phyloP scores from a whole-genome alignment of 129 eudicot genomes.

The Tanacetum coccineum region DNA sequence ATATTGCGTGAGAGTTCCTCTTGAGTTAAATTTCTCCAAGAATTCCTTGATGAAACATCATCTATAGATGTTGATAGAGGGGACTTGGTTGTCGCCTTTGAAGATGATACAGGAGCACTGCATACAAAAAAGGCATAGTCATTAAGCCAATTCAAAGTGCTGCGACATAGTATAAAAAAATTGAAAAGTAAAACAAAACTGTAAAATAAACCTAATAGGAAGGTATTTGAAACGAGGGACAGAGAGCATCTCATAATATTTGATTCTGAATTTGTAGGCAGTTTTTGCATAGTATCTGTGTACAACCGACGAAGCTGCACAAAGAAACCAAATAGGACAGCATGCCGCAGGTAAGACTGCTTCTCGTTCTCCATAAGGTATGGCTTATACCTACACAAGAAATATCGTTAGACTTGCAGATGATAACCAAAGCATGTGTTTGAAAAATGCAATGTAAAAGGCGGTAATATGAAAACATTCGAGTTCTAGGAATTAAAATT shows the following conservation, averaged over 20 bases:
- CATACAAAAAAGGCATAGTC: neutral
- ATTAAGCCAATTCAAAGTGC: constrained; percentile 18
- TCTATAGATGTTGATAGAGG: constrained; percentile 58
- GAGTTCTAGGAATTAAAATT: neutral
- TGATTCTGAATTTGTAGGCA: constrained; percentile 82
- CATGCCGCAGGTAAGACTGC: constrained; percentile 82
- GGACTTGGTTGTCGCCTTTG: constrained; percentile 58
- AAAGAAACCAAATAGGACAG: constrained; percentile 92
- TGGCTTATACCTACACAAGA: constrained; percentile 72
- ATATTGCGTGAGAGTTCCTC: constrained; percentile 57
- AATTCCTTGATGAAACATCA: constrained; percentile 64
- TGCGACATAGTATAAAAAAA: neutral
- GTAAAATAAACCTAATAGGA: constrained; percentile 73
- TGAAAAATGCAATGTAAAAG: neutral
- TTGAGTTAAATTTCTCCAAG: constrained; percentile 66
- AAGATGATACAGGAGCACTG: constrained; percentile 82
- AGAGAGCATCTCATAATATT: constrained; percentile 88
- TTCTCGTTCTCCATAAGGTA: constrained; percentile 97
- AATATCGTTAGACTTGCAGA: constrained; percentile 1
- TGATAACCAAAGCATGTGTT: constrained; percentile 1
- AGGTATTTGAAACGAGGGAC: constrained; percentile 96
- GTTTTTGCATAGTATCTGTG: constrained; percentile 69
- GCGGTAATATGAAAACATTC: neutral
- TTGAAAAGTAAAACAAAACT: neutral
- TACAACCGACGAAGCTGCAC: constrained; percentile 83